phyloP scores from a whole-genome alignment of 1,284 basidiomycete species.

The Neolentinus lepideus region DNA sequence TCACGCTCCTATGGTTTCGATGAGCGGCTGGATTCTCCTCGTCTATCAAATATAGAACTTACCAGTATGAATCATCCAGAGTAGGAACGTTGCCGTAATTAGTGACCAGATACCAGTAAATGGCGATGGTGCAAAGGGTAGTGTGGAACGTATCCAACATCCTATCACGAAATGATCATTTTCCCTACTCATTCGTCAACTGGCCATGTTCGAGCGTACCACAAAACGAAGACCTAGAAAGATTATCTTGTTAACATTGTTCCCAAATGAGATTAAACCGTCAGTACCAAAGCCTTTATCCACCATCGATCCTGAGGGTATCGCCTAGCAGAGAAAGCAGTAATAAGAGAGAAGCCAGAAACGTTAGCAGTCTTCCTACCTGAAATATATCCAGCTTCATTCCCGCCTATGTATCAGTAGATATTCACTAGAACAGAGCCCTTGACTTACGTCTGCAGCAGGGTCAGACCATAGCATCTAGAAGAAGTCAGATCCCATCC shows the following conservation, averaged over 20 bases:
- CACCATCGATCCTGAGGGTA: neutral
- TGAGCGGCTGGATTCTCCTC: too few relatives aligned
- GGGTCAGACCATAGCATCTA: constrained; percentile 21
- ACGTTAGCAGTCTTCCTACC: neutral
- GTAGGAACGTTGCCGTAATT: constrained; percentile 18
- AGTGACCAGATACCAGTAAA: constrained; percentile 23
- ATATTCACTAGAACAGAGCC: neutral
- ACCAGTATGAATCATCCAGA: constrained; percentile 20
- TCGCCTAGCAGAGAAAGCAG: neutral
- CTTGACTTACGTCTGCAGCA: constrained; percentile 21
- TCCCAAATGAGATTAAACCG: neutral
- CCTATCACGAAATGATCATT: constrained; percentile 6
- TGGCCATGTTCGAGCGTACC: neutral
- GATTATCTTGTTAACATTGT: neutral
- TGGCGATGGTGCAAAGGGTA: constrained; percentile 16
- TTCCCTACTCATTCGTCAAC: neutral
- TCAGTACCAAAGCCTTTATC: neutral
- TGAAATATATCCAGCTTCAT: constrained; percentile 5
- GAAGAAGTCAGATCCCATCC: too few relatives aligned
- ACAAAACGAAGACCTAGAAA: neutral
- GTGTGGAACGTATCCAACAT: constrained; percentile 19
- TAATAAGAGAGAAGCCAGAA: neutral
- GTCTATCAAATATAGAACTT: constrained; percentile 2
- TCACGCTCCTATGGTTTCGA: constrained; percentile 20
- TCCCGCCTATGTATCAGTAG: neutral